Evolutionary conservation across 2,329 filamentous ascomycete species (phyloP), one percentile per base, ranked within the genome.

Genomic region (Capronia americana): DNA sequence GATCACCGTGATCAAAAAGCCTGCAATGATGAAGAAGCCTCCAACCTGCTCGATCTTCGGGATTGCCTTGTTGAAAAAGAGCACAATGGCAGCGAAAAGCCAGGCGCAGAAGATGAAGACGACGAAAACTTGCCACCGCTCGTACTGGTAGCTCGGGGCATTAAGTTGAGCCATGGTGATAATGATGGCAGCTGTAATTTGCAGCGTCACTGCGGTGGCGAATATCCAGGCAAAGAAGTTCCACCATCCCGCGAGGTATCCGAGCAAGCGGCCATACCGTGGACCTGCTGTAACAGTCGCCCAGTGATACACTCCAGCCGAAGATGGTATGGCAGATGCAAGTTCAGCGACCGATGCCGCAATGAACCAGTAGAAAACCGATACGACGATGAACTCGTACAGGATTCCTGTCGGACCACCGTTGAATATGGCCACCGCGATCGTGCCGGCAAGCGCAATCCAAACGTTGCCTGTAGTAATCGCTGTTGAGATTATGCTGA

Each of bases 401-500:
- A 89, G 76, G 0, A 87, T 83, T 12, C 86, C 86, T 0, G 87
- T 83, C 0, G 85, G 83, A 0, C 87, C 87, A 67, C 87, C 87
- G 75, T 89, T 88, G 72, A 59, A 41, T 2, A 67, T 64, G 1
- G 65, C 32, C 58, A 79, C 30, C 32, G 59, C 32, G 24, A 77
- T 76, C 0, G 86, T 87, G 14, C 87, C 87, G 58, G 86, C 87
- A 66, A 88, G 78, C 2, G 87, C 87, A 55, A 87, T 82, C 87
- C 87, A 90, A 24, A 87, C 86, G 71, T 88, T 88, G 75, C 88
- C 87, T 26, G 87, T 85, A 1, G 86, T 88, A 61, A 89, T 77
- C 0, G 85, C 86, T 51, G 86, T 81, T 24, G 85, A 86, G 55
- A 86, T 85, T 46, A 89, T 83, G 60, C 83, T 85, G 55, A 87